Evolutionary conservation across 352 stramenopile genomes (phyloP), one percentile per base, ranked within the genome.

Genomic region (Phytophthora idaei): DNA sequence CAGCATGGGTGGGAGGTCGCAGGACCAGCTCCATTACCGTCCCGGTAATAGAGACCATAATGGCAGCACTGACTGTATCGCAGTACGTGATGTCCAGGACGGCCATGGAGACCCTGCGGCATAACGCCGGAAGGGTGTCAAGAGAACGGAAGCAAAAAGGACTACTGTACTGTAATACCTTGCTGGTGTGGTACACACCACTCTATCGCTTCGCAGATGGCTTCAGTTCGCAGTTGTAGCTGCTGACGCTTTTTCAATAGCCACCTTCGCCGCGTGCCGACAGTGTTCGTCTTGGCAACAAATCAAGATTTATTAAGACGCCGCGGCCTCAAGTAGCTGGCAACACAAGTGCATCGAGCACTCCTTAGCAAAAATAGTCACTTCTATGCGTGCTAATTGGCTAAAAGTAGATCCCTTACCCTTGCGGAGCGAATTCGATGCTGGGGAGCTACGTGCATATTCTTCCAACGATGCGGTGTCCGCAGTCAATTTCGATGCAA

Each of bases 311-410:
- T 21, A 21, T 21, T 21, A 21, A 21, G 21, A 21, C 21, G 21
- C 21, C 0, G 21, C 21, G 21, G 21, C 21, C 21, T 21, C 0
- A 21, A 21, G 21, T 21, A 21, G 21, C 21, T 21, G 21, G 21
- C 21, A 21, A 21, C 21, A 21, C 21, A 21, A 21, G 21, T 21
- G 0, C 21, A 21, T 21, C 21, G 21, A 21, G 21, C 21, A 21
- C 21, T 21, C 21, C 21, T 21, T 21, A 21, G 21, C 21, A 42
- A 17, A 42, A 42, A 11, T 17, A n/a, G 36, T n/a, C 36, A 21
- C 21, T 25, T 27, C 0, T 12, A 17, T 7, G 10, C 46, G 7
- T 29, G 25, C 3, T 49, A 39, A 72, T 72, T 72, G 58, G 64
- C 25, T 11, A 29, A 67, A 63, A 72, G 4, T 1, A 12, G 0